These are phyloP conservation scores for Theileria annulata DNA, from an alignment of 169 alveolate genomes.

Conservation along the genomic window DNA sequence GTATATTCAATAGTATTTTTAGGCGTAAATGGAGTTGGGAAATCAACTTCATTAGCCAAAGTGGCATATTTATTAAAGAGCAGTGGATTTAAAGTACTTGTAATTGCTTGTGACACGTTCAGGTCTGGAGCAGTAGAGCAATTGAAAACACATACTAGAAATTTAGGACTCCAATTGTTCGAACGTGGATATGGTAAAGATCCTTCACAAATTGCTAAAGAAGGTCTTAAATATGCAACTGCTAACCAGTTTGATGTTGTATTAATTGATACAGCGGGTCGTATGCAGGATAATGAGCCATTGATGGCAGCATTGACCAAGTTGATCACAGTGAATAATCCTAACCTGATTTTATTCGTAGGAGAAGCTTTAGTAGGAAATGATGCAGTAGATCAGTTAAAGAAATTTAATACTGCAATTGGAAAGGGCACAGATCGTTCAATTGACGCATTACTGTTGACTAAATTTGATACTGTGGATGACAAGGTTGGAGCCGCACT, in stretches of 20 bases:
- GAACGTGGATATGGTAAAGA: constrained; percentile 99
- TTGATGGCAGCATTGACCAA: constrained; percentile 97
- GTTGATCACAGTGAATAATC: constrained; percentile 93
- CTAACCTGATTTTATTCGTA: constrained; percentile 96
- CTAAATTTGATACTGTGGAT: constrained; percentile 99
- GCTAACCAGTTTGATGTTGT: constrained; percentile 93
- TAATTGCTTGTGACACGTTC: constrained; percentile 99
- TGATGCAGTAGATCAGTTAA: constrained; percentile 98
- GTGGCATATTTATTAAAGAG: constrained; percentile 93
- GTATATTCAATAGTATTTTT: constrained; percentile 90
- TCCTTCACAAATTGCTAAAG: constrained; percentile 95
- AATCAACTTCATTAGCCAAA: constrained; percentile 98
- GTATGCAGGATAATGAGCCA: constrained; percentile 99
- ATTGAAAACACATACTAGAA: constrained; percentile 94
- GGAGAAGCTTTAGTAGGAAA: constrained; percentile 99
- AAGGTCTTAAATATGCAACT: constrained; percentile 91
- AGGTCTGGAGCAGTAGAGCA: constrained; percentile 99
- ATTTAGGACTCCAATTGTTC: constrained; percentile 92
- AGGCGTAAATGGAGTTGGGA: constrained; percentile 99
- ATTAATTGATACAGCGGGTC: constrained; percentile 99
- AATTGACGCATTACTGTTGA: constrained; percentile 98
- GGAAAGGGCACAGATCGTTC: constrained; percentile 86
- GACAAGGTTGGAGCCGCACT: constrained; percentile 99
- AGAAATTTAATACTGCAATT: constrained; percentile 94
- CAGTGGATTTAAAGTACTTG: constrained; percentile 92